phyloP scores from a whole-genome alignment of 805 yeast species.

The Yarrowia osloensis region DNA sequence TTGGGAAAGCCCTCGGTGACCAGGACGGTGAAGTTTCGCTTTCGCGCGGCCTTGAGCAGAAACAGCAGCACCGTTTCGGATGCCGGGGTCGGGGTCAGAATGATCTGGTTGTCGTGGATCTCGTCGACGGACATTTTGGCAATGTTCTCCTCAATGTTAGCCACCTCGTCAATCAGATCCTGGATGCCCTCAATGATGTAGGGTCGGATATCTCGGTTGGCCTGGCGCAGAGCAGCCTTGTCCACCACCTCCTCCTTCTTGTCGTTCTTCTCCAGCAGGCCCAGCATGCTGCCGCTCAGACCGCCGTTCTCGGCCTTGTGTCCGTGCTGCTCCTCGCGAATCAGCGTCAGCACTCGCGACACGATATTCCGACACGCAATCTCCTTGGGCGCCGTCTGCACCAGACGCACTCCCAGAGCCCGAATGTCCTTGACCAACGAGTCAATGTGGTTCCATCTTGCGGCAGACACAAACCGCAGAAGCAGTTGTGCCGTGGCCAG shows the following conservation, averaged over 20 bases:
- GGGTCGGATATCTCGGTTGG: slow-evolving; percentile 66
- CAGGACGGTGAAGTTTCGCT: slow-evolving; percentile 83
- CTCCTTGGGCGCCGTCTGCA: slow-evolving; percentile 83
- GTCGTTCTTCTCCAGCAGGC: slow-evolving; percentile 57
- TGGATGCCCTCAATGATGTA: slow-evolving; percentile 88
- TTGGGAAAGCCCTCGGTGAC: slow-evolving; percentile 94
- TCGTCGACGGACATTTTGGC: slow-evolving; percentile 89
- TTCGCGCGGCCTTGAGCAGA: slow-evolving; percentile 78
- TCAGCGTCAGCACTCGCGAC: slow-evolving; percentile 80
- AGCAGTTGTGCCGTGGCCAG: slow-evolving; percentile 82
- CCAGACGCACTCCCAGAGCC: slow-evolving; percentile 65
- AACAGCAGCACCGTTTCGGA: slow-evolving; percentile 88
- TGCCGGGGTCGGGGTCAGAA: slow-evolving; percentile 90
- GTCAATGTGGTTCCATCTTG: slow-evolving; percentile 79
- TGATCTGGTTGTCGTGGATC: slow-evolving; percentile 77
- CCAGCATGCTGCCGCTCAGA: slow-evolving; percentile 71
- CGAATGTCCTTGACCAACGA: slow-evolving; percentile 74
- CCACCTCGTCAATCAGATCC: slow-evolving; percentile 88
- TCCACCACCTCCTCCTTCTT: slow-evolving; percentile 35
- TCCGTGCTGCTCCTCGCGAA: slow-evolving; percentile 81
- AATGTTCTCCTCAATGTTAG: slow-evolving; percentile 84
- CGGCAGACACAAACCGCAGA: slow-evolving; percentile 84
- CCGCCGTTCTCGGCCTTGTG: slow-evolving; percentile 39
- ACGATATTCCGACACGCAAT: slow-evolving; percentile 88
- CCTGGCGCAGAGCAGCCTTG: slow-evolving; percentile 32